Base-by-base conservation (phyloP, 352 stramenopile genomes). In the Pythium angustatum region DNA sequence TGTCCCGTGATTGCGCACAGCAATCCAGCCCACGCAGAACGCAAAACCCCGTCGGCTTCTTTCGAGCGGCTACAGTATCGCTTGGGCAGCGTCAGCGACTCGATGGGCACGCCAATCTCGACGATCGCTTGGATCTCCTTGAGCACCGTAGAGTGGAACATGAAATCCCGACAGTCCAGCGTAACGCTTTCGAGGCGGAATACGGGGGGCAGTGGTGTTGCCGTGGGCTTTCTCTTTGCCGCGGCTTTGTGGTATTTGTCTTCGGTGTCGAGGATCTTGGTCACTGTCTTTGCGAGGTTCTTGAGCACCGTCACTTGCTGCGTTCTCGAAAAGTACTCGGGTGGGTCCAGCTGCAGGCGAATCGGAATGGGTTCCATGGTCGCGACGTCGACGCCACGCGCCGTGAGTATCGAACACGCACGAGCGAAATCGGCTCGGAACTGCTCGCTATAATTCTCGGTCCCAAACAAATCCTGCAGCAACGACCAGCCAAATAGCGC, bases 311-410 rank as follows among this genome's bases (percentile, higher is more conserved):
- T 21, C 4, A 60, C 53, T 49, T 60, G 53, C 38, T 52, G 24
- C 0, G 26, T 19, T 51, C 38, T 22, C 22, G 22, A 19, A 24
- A 24, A 34, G 11, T 51, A n/a, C 26, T 49, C 28, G 17, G 14
- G 26, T 15, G 36, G 52, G 2, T 38, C 31, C 0, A 52, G 30
- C 1, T 43, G 26, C 2, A 60, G 33, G 7, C 44, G 33, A 15
- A 60, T 60, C 5, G 53, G 38, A 41, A 60, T 60, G 17, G 53
- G 53, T 26, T 52, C 33, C 53, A 60, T 60, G 7, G 19, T 31
- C 26, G 26, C n/a, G 10, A 51, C 40, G 10, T 60, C 53, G 15
- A 59, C 22, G 26, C 36, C 53, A 10, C 33, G 38, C 2, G 17
- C 27, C 2, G 8, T 41, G 1, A 40, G 27, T 2, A 48, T 19